phyloP scores from a whole-genome alignment of 148 eudicot genomes.

The Arbutus unedo region DNA sequence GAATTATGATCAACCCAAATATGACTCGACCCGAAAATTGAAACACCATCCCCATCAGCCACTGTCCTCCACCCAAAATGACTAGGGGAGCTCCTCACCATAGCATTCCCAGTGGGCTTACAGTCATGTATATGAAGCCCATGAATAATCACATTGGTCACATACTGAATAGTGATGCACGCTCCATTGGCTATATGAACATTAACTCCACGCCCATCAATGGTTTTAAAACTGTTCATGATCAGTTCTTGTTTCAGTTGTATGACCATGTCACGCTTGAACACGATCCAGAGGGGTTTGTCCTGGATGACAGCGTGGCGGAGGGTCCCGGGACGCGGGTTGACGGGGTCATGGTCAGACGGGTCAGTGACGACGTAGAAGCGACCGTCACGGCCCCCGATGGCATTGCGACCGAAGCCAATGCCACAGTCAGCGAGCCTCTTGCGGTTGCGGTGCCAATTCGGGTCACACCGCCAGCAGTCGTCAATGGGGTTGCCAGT shows the following conservation, averaged over 20 bases:
- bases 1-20: constrained; percentile 90
- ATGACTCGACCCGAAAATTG: constrained; percentile 80
- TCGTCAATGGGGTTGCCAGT: constrained; percentile 90
- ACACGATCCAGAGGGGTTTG: constrained; percentile 79
- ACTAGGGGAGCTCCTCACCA: constrained; percentile 72
- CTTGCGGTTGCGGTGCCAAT: constrained; percentile 73
- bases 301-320: constrained; percentile 88
- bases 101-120: constrained; percentile 79
- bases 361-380: constrained; percentile 77
- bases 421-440: constrained; percentile 80
- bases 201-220: constrained; percentile 78
- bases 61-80: constrained; percentile 94
- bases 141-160: constrained; percentile 77
- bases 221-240: constrained; percentile 90
- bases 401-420: constrained; percentile 82
- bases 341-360: constrained; percentile 68
- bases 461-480: constrained; percentile 87
- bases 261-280: constrained; percentile 83
- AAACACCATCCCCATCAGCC: constrained; percentile 87
- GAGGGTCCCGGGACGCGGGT: constrained; percentile 83
- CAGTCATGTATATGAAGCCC: constrained; percentile 87
- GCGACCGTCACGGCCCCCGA: constrained; percentile 80
- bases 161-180: constrained; percentile 75
- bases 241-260: constrained; percentile 74
- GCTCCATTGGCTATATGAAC: constrained; percentile 82